Evolutionary conservation across 2,329 filamentous ascomycete genomes (phyloP), one percentile per base, ranked within the genome.

Genomic region (Clarireedia monteithiana): DNA sequence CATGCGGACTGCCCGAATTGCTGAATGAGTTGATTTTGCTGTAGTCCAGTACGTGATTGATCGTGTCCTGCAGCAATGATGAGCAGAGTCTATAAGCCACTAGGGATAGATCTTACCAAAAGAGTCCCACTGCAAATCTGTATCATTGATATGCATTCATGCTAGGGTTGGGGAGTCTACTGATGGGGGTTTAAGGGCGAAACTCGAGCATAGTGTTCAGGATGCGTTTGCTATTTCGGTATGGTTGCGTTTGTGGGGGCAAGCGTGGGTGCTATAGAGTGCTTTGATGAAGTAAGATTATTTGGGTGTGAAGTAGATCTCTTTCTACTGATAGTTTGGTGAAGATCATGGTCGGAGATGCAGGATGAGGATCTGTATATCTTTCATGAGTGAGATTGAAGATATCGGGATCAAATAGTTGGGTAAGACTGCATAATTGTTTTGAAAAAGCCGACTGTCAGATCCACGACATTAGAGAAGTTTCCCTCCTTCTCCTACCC

Each of bases 11-110:
- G 30, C 30, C 30, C 30, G 30, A 34, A 34, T 58, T 62, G 38
- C 66, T 39, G 42, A 68, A 68, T 3, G 63, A 74, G 60, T 78
- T 77, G 54, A 84, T 77, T 58, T 82, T 82, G 51, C 76, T 77
- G 51, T 76, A 82, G 51, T 77, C 75, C 1, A 78, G 70, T 0
- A 80, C 69, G 46, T 78, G 77, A 51, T 81, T 76, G n/a, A 78
- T 74, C 0, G 77, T 80, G 59, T 81, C 77, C 62, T 65, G 39
- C 7, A 20, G 17, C 4, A 34, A 34, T 34, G 30, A 20, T 45
- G 10, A 45, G 42, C 20, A 17, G 12, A 4, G 14, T 9, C 14
- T 6, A 24, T n/a, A 3, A 12, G 30, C 23, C 48, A n/a, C 10
- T 12, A 7, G 34, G 27, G 3, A 7, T 36, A 10, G 2, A 10